Base-by-base conservation (phyloP, 73 alveolate genomes). In the Effrenium voratum region DNA sequence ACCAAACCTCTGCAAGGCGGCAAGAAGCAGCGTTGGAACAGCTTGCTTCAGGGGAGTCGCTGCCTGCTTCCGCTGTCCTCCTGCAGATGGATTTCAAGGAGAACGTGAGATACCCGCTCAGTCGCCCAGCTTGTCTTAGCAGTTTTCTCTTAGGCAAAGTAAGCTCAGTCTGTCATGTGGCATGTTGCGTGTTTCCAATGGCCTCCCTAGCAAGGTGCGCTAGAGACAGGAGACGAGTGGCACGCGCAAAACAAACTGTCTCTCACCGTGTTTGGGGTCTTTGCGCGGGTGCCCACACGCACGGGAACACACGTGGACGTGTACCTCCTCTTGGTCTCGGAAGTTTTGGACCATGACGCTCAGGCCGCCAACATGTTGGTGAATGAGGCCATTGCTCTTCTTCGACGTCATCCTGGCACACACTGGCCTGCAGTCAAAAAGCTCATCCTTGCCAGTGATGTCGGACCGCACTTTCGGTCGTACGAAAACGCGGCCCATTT, bases 241-340 rank as follows among this genome's bases (percentile, higher is more conserved):
- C 86, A 75, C 36, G 86, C 86, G 38, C 86, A 75, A 36, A 75
- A 75, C 86, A 75, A 75, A 43, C 59, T 80, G 49, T 80, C 91
- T 24, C 70, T 80, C n/a, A 80, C 91, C 3, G 91, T 80, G 47
- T 80, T 45, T 47, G 91, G 91, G 1, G 91, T 13, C 15, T 26
- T 2, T n/a, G 70, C 46, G 43, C 68, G 19, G 5, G 91, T 34
- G 3, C 91, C 91, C 13, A n/a, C 43, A 1, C 8, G 4, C 32
- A 16, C 41, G 15, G 91, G 91, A 2, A 38, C 44, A 26, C 70
- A 47, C 47, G 24, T 28, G 28, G 91, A 80, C 13, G 10, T 80
- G 44, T 80, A 80, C 47, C 28, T 80, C 34, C 46, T 80, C 32
- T 44, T 80, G 10, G 46, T 80, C 4, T 8, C 73, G 10, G 91